Base-by-base conservation (phyloP, 1,139 yeast species). In the Meyerozyma smithsonii region DNA sequence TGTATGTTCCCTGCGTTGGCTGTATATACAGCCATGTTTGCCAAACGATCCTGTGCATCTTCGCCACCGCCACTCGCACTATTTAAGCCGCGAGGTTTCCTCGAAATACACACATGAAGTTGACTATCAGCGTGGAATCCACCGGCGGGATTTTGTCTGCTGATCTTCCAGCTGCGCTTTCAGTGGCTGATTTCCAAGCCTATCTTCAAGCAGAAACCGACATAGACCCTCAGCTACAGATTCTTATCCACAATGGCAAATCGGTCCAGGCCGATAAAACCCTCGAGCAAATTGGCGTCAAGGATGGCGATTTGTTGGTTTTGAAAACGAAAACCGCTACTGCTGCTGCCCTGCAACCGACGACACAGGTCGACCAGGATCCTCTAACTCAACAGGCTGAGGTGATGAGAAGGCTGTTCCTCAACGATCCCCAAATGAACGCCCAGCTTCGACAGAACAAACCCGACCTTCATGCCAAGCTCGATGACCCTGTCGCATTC, bases 141-240 rank as follows among this genome's bases (percentile, higher is more conserved):
- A 51, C 52, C 15, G 64, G 60, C 28, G 59, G 54, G 32, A 54
- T 67, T 18, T 48, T 68, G 15, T 46, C 75, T 2, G 72, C 79
- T 1, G 89, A 83, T 40, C 71, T 83, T 3, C 78, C 89, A 2
- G 76, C 67, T 1, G 83, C 83, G 15, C 74, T 89, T 67, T 56
- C 78, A 0, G 58, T 88, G 7, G 72, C 60, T 11, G 96, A 89
- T 56, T 74, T 90, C 51, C 72, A 78, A 45, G 95, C 95, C 0
- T 81, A 84, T 48, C 58, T 90, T 5, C 88, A 82, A 48, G 81
- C 88, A 2, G 96, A 89, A 53, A 75, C 88, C 16, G 73, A 68
- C 18, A 71, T 83, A 28, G 66, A 68, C 5, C 66, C 77, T 3
- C 46, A 49, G 0, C 52, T 62, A 17, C 86, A 82, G 54, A 59